Evolutionary conservation across 2,329 filamentous ascomycete genomes (phyloP), one percentile per base, ranked within the genome.

Genomic region (Lachnellula cervina): DNA sequence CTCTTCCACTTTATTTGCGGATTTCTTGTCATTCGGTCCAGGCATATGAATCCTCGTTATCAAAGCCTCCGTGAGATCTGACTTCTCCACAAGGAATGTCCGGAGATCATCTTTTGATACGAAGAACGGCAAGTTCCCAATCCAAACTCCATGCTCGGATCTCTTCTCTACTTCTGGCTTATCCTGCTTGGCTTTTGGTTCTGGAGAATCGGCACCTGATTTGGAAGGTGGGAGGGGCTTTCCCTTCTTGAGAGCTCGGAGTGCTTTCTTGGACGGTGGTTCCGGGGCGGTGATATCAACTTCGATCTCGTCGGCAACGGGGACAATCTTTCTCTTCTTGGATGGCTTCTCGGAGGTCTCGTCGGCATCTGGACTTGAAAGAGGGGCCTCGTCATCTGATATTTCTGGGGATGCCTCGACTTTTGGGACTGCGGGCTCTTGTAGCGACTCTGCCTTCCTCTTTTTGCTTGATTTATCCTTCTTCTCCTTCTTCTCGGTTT

Each of bases 231-330:
- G 78, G 1, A 83, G 68, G 1, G 79, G 68, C 70, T 88, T 89
- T 62, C 83, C 83, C 75, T 96, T 97, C 73, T 97, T 97, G 56
- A 95, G 83, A 59, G 87, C 86, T 70, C 94, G 90, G 64, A 91
- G 83, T 59, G 90, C 91, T 70, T 94, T 95, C 73, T 97, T 99
- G 35, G 94, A 97, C 1, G 90, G 90, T 19, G 94, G 94, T 69
- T 97, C 92, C 25, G 94, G 94, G n/a, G 89, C 85, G 61, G 77
- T 80, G 60, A 99, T 76, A 71, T 99, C 90, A 69, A 99, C 91
- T 72, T 96, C 90, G 67, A 99, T 87, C 66, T 92, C 88, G 48
- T 86, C 81, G 38, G 67, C 70, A 17, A 74, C 74, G 49, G 84
- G 76, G 17, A 74, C 74, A 49, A 84, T 76, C 73, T 93, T 94